Base-by-base conservation (phyloP, 768 basidiomycete species). In the Termitomyces sp. region DNA sequence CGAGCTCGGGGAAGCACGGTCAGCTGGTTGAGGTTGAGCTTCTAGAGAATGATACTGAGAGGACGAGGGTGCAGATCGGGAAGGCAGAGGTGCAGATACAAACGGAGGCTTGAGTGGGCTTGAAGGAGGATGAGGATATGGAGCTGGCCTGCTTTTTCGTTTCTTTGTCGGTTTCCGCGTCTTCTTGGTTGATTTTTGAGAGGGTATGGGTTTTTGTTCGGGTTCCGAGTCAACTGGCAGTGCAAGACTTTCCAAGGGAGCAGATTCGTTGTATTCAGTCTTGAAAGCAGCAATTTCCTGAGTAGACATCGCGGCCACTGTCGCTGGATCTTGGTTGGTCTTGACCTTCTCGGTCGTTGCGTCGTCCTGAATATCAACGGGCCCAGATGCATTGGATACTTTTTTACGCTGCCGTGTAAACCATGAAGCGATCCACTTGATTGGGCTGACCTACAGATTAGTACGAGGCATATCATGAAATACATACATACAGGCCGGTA, bases 401-500 rank as follows among this genome's bases (percentile, higher is more conserved):
- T 74, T 74, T 13, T 52, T 59, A 18, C 73, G 61, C 54, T 70
- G 68, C 9, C 72, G 69, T 46, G 61, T 62, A 33, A 72, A 72
- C 75, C 74, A 77, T 33, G 69, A 68, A 33, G 61, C 54, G 22
- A 77, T 74, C 75, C 76, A 76, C 60, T 69, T 70, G 24, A 48
- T 24, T 30, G 73, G 65, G 36, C 75, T 59, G 51, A 48, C 18
- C 15, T 44, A 44, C 22, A 24, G 37, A 18, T 24, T 12, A 45
- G 41, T 27, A 44, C 20, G 36, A 48, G 12, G 48, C 55, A 50
- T 37, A 48, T 48, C 54, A n/a, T 58, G 1, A 41, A 7, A 42
- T 33, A 41, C 47, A 57, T 31, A 67, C 75, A 62, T 69, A 75
- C 75, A 76, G 66, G 56, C 69, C 69, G n/a, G 69, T 72, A 48